Conservation (phyloP, 768 basidiomycete species). For the Boletus insuetus region DNA sequence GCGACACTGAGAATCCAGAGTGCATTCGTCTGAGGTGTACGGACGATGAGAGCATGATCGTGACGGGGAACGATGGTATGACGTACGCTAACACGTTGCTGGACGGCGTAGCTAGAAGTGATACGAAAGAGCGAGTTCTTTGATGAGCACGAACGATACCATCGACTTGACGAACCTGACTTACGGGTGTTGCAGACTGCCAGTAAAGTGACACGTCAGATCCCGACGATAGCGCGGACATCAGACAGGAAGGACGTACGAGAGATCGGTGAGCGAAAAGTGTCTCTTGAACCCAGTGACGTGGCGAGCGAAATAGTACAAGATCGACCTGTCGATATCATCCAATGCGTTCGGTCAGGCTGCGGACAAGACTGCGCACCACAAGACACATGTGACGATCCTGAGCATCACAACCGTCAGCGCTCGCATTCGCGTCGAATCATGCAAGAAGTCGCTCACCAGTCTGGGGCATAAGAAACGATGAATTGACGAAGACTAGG, state of each 20-base stretch:
- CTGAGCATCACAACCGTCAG: slow-evolving; percentile 35
- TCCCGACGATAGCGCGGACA: neutral
- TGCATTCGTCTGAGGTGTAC: slow-evolving; percentile 30
- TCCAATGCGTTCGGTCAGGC: neutral
- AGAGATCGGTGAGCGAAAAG: slow-evolving; percentile 75
- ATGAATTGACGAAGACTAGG: slow-evolving; percentile 19
- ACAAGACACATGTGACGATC: slow-evolving; percentile 60
- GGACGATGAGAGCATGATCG: neutral
- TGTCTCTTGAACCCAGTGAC: slow-evolving; percentile 69
- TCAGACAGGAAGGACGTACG: slow-evolving; percentile 44
- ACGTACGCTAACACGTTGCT: slow-evolving; percentile 62
- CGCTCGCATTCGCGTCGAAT: neutral
- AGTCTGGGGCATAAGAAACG: slow-evolving; percentile 70
- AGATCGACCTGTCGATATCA: slow-evolving; percentile 44
- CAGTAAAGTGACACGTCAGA: slow-evolving; percentile 11
- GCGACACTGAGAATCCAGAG: slow-evolving; percentile 44
- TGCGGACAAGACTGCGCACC: slow-evolving; percentile 41
- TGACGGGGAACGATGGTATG: slow-evolving; percentile 18
- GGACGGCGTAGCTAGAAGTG: slow-evolving; percentile 50
- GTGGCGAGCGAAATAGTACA: slow-evolving; percentile 52
- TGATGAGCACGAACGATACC: neutral
- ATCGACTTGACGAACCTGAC: slow-evolving; percentile 6
- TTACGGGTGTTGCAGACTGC: slow-evolving; percentile 39
- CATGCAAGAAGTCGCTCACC: slow-evolving; percentile 41
- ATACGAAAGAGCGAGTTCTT: neutral